These are phyloP conservation scores for Carex pumila DNA, from an alignment of 176 grass and related monocot species.

Conservation along the genomic window DNA sequence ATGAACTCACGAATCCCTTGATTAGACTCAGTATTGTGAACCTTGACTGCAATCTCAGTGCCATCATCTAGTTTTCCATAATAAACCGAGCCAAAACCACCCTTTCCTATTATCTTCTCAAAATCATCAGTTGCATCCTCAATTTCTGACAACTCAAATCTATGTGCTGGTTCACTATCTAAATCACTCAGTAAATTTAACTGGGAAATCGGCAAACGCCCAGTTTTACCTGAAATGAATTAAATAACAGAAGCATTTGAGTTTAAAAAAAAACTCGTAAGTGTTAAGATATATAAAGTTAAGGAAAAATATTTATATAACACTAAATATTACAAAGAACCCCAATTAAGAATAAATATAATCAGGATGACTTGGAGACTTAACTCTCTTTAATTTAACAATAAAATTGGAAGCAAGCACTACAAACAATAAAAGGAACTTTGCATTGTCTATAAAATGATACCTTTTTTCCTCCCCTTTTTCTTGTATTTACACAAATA, in stretches of 20 bases:
- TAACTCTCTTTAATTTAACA: background rate
- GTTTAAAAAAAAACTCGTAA: background rate
- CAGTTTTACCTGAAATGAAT: slow-evolving; percentile 32
- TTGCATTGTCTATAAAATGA: background rate
- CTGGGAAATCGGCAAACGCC: slow-evolving; percentile 19
- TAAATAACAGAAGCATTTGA: slow-evolving; percentile 29
- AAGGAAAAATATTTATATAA: background rate
- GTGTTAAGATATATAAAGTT: background rate
- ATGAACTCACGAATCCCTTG: slow-evolving; percentile 93
- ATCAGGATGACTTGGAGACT: background rate
- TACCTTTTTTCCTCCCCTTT: slow-evolving; percentile 37
- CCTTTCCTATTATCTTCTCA: slow-evolving; percentile 68
- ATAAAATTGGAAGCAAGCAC: background rate
- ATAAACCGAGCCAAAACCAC: slow-evolving; percentile 92
- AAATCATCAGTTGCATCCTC: slow-evolving; percentile 76
- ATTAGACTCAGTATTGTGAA: slow-evolving; percentile 77
- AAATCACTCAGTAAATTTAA: slow-evolving; percentile 60
- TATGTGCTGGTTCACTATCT: slow-evolving; percentile 67
- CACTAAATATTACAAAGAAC: background rate
- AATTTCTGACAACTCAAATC: slow-evolving; percentile 89
- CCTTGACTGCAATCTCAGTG: slow-evolving; percentile 87
- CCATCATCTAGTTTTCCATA: slow-evolving; percentile 72
- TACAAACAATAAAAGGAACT: background rate
- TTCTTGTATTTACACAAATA: slow-evolving; percentile 42
- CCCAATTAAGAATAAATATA: background rate